These are phyloP conservation scores for Pestalotiopsis sp. DNA, from an alignment of 2,329 filamentous ascomycete genomes.

Conservation along the genomic window DNA sequence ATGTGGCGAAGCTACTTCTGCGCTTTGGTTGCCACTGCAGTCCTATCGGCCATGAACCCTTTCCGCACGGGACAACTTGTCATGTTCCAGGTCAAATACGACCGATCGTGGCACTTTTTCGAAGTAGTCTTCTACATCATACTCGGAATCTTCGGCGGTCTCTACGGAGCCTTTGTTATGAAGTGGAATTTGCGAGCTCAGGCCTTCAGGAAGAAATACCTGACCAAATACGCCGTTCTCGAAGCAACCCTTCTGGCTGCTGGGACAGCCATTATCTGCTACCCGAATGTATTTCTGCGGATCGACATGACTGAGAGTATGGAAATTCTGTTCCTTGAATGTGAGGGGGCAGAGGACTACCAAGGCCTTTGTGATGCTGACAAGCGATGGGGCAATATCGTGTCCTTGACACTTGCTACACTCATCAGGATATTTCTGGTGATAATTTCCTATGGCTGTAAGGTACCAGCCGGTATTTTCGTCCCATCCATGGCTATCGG, in stretches of 20 bases:
- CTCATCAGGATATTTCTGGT: constrained; percentile 80
- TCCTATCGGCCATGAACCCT: constrained; percentile 93
- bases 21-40: constrained; percentile 89
- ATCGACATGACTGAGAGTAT: constrained; percentile 99
- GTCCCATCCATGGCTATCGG: constrained; percentile 98
- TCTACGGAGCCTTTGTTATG: constrained; percentile 96
- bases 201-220: constrained; percentile 90
- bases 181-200: constrained; percentile 95
- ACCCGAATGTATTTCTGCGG: constrained; percentile 90
- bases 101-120: constrained; percentile 97
- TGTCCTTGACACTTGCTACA: constrained; percentile 79
- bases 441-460: constrained; percentile 95
- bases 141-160: constrained; percentile 87
- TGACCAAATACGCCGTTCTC: constrained; percentile 79
- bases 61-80: constrained; percentile 96
- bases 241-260: constrained; percentile 85
- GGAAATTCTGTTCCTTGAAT: constrained; percentile 96
- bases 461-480: constrained; percentile 96
- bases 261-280: constrained; percentile 88
- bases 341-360: constrained; percentile 85
- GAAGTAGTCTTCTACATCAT: constrained; percentile 91
- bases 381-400: constrained; percentile 75
- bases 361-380: constrained; percentile 82
- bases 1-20: constrained; percentile 99
- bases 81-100: constrained; percentile 98